Evolutionary conservation across 2,329 filamentous ascomycete species (phyloP).

Genomic region (Arthrinium phaeospermum): DNA sequence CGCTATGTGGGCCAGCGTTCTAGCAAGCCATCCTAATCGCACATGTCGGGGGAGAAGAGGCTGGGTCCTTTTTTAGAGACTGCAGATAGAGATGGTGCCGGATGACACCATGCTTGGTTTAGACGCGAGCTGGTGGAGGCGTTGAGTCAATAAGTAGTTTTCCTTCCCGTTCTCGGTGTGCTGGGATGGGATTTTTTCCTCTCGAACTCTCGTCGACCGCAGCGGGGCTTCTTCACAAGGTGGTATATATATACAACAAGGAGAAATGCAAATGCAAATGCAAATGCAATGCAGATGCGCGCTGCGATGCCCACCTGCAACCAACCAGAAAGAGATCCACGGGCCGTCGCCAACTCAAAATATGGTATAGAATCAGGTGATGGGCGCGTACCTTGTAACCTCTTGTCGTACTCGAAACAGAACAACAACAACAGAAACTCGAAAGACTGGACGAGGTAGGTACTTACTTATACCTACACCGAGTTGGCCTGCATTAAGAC

Average conservation of each 20-base stretch:
- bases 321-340: not conserved
- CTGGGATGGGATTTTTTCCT: not conserved
- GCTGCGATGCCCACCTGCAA: not conserved
- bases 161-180: not conserved
- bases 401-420: not conserved
- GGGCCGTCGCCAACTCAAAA: not conserved
- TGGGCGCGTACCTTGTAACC: not conserved
- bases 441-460: not conserved
- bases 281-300: not conserved
- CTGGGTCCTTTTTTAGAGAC: conserved; percentile 7
- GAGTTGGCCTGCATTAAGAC: not conserved
- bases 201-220: not conserved
- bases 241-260: not conserved
- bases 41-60: conserved; percentile 7
- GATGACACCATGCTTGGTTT: conserved; percentile 5
- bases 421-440: not conserved
- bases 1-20: conserved; percentile 16
- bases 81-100: conserved; percentile 3
- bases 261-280: not conserved
- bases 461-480: not conserved
- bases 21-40: conserved; percentile 11
- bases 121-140: conserved; percentile 5
- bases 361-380: not conserved
- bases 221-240: not conserved
- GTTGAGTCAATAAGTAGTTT: not conserved